Evolutionary conservation across 1,284 basidiomycete genomes (phyloP).

Genomic region (Ceratobasidium sp.): DNA sequence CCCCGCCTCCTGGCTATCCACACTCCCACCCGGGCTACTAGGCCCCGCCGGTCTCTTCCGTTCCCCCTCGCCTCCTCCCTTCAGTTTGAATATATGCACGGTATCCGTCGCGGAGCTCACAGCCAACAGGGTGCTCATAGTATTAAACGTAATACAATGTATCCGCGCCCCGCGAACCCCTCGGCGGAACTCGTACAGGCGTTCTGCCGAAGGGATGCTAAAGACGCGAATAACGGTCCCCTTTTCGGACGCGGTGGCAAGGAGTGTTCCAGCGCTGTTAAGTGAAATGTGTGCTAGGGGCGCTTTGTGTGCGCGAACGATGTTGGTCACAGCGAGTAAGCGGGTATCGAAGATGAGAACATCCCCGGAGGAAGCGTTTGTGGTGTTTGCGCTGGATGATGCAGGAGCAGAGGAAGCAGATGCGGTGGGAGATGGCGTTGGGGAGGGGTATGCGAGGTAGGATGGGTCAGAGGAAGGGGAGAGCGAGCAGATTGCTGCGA

Average conservation of each 20-base stretch:
- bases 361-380: slow-evolving; percentile 73
- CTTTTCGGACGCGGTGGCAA: slow-evolving; percentile 95
- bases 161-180: slow-evolving; percentile 91
- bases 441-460: slow-evolving; percentile 96
- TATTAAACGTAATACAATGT: slow-evolving; percentile 93
- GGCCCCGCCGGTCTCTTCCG: slow-evolving; percentile 41
- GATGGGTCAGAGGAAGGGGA: slow-evolving; percentile 96
- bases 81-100: slow-evolving; percentile 96
- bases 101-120: slow-evolving; percentile 95
- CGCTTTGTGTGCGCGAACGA: slow-evolving; percentile 97
- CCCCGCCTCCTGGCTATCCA: slow-evolving; percentile 71
- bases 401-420: slow-evolving; percentile 62
- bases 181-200: slow-evolving; percentile 93
- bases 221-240: slow-evolving; percentile 98
- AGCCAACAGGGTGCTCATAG: slow-evolving; percentile 84
- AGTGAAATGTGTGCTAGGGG: slow-evolving; percentile 91
- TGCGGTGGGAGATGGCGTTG: slow-evolving; percentile 82
- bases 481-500: slow-evolving; percentile 94
- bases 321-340: slow-evolving; percentile 90
- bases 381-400: slow-evolving; percentile 57
- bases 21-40: slow-evolving; percentile 71
- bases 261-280: slow-evolving; percentile 88
- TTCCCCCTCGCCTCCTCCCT: slow-evolving; percentile 53
- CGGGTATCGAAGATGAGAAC: slow-evolving; percentile 95
- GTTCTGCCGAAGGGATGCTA: slow-evolving; percentile 90